Conservation (phyloP, 208 protist species). For the Leishmania arabica region DNA sequence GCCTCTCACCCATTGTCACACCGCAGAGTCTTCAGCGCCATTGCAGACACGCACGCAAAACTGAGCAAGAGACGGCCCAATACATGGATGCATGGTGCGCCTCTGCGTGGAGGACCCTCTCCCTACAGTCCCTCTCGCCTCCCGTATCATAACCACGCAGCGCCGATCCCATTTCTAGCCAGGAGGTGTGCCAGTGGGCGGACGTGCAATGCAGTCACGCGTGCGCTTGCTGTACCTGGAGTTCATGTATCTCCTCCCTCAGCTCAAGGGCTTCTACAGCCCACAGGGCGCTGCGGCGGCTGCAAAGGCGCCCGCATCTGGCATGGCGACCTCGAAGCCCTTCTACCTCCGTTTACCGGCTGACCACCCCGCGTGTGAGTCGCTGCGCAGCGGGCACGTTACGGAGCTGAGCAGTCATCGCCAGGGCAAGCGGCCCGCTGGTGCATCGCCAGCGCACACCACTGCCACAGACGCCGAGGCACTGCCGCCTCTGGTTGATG, state of each 20-base stretch:
- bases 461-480: neutral
- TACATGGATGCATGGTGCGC: neutral
- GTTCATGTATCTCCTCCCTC: conserved; percentile 64
- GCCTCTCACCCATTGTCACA: no score
- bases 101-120: no score
- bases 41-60: neutral
- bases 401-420: conserved; percentile 8
- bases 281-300: neutral
- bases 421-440: neutral
- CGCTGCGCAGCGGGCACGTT: neutral
- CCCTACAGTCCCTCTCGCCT: no score
- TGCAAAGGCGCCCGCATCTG: neutral
- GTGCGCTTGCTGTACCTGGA: conserved; percentile 71
- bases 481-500: neutral
- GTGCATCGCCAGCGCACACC: neutral
- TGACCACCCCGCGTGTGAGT: conserved; percentile 10
- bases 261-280: conserved; percentile 30
- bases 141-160: no score
- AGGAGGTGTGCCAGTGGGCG: neutral
- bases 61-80: neutral
- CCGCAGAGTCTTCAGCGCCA: neutral
- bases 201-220: conserved; percentile 27
- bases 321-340: neutral
- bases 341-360: conserved; percentile 20
- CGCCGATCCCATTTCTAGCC: neutral